Base-by-base conservation (phyloP, 164 flowering plant species). In the Berberis thunbergii region DNA sequence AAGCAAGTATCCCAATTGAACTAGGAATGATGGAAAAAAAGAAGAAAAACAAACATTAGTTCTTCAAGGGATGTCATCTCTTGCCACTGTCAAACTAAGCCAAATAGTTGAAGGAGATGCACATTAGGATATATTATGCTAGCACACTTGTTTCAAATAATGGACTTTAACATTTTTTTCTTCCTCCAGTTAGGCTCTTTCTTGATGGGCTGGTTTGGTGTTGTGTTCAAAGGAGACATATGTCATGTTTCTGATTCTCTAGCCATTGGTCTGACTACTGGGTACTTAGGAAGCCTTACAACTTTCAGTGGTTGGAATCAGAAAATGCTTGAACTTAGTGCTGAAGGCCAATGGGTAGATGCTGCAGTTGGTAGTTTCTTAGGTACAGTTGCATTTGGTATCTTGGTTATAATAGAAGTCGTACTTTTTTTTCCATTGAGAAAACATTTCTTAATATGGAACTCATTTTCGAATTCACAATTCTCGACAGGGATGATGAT, bases 241-340 rank as follows among this genome's bases (percentile, higher is more conserved):
- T 62, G 77, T 45, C 57, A 46, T 3, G 53, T 86, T 1, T 94
- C 97, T 4, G 88, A 87, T 45, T 63, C 73, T 68, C 75, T 94
- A 41, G 96, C 93, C 43, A 77, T 94, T 43, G 99, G 96, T 57
- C 64, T 91, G 68, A 75, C 88, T 39, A 94, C 99, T 8, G 99
- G 99, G 68, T 91, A 84, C 73, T 69, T 94, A 69, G 99, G 99
- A 73, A 94, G 99, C 73, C 88, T 91, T 49, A 91, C 99, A 50
- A 94, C 99, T 53, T 94, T 94, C 78, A 94, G 99, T 52, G 95
- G 96, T 11, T 94, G 99, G 99, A 94, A 86, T 66, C 99, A 91
- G 80, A 85, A 88, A 71, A 91, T 94, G 96, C 84, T 94, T 58
- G 91, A 88, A 12, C 92, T 89, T 42, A 75, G 86, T 64, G 83